Percentiles rank a stretch among this genome's conserved stretches.
These are phyloP conservation scores for Coleophoma cylindrospora DNA, from an alignment of 2,329 filamentous ascomycete species.

Conservation along the genomic window DNA sequence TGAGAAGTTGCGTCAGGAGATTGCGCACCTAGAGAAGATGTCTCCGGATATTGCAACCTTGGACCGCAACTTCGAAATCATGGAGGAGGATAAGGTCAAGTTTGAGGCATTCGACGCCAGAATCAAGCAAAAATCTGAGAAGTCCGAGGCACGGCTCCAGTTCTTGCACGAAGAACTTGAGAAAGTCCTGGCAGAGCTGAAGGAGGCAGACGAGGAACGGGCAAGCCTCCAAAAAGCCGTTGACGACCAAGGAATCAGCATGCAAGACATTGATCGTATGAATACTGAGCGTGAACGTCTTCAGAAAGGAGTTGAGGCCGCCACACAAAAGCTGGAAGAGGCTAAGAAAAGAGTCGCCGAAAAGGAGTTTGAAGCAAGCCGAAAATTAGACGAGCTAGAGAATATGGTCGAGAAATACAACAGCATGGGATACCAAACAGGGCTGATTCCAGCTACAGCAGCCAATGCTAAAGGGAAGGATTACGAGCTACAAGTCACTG, in stretches of 20 bases:
- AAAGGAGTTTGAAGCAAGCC: constrained; percentile 81
- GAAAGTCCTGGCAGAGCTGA: constrained; percentile 69
- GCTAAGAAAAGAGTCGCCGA: constrained; percentile 77
- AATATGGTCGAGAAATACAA: constrained; percentile 88
- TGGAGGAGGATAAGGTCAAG: constrained; percentile 91
- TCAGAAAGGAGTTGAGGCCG: constrained; percentile 80
- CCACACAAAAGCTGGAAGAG: constrained; percentile 73
- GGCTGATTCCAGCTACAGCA: constrained; percentile 79
- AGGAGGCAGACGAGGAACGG: constrained; percentile 78
- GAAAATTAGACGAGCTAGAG: constrained; percentile 88
- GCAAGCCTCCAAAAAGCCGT: constrained; percentile 76
- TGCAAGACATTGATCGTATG: constrained; percentile 99
- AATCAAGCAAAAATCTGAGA: constrained; percentile 80
- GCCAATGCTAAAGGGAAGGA: constrained; percentile 79
- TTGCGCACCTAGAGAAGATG: constrained; percentile 83
- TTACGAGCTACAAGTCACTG: constrained; percentile 79
- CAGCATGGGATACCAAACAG: constrained; percentile 88
- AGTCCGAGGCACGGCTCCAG: constrained; percentile 75
- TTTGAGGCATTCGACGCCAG: constrained; percentile 92
- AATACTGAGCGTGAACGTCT: constrained; percentile 89
- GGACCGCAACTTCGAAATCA: constrained; percentile 85
- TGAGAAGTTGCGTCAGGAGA: constrained; percentile 72
- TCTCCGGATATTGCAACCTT: constrained; percentile 78
- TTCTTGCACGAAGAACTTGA: constrained; percentile 84
- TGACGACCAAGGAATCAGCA: constrained; percentile 89